Evolutionary conservation across 176 grass and related monocot species (phyloP).

Genomic region (Poa pratensis): DNA sequence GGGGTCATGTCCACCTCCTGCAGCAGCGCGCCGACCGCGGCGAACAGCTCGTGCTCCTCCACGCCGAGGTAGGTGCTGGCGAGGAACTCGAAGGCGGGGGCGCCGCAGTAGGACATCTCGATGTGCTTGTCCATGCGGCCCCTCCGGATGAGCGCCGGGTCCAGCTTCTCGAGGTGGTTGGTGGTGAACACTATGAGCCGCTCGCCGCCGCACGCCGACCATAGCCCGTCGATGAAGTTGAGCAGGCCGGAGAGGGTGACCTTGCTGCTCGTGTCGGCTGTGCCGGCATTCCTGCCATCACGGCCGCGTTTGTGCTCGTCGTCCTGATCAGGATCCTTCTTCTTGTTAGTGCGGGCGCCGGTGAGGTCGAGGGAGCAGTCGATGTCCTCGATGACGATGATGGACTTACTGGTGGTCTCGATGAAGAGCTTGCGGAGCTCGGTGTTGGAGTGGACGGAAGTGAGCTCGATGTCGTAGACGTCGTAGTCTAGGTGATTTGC

Average conservation of each 20-base stretch:
- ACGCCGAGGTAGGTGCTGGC: constrained; percentile 53
- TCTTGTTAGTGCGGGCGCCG: constrained; percentile 35
- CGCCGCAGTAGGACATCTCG: constrained; percentile 76
- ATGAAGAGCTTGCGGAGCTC: constrained; percentile 59
- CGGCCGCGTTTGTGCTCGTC: too few species aligned
- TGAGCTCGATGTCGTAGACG: constrained; percentile 53
- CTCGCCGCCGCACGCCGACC: constrained; percentile 67
- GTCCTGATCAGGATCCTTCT: not conserved
- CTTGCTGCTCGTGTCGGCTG: constrained; percentile 50
- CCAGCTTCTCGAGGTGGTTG: constrained; percentile 64
- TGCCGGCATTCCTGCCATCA: too few species aligned
- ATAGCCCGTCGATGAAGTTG: constrained; percentile 73
- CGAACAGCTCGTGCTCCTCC: constrained; percentile 33
- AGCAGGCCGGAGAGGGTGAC: constrained; percentile 69
- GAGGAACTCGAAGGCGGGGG: constrained; percentile 60
- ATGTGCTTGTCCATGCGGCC: constrained; percentile 81
- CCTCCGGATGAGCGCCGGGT: constrained; percentile 57
- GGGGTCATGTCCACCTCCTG: constrained; percentile 62
- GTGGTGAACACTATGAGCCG: constrained; percentile 68
- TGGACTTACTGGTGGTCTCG: constrained; percentile 50
- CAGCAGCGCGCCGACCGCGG: constrained; percentile 16
- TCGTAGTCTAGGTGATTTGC: constrained; percentile 54
- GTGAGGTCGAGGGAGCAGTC: constrained; percentile 83
- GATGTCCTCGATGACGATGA: constrained; percentile 91
- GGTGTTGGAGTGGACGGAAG: constrained; percentile 39